Evolutionary conservation across 305 asterid species (phyloP), one percentile per base, ranked within the genome.

Genomic region (Vinca major): DNA sequence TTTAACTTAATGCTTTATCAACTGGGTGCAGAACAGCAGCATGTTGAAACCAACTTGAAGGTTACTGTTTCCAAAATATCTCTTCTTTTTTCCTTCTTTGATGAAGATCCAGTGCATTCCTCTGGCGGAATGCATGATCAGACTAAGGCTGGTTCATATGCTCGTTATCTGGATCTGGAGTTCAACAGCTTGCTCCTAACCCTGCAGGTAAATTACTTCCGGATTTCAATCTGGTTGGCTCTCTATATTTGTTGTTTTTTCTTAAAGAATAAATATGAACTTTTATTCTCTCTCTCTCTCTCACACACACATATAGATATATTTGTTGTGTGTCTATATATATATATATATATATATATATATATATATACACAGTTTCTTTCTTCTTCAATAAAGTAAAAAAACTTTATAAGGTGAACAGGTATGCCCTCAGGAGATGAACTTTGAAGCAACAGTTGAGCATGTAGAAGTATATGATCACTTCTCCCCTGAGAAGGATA

Each of bases 1-100:
- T 58, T 54, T 74, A 43, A 62, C 73, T 26, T 78, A 43, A 66
- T 71, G 33, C 4, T 43, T 54, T 44, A 1, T 54, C 73, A 71
- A 66, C 63, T 78, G 76, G 75, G 71, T 82, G 81, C 97, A 94
- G 99, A 86, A 74, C 95, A 85, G 84, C 94, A 81, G 87, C 94
- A 76, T 78, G 84, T 88, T 80, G 95, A 91, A 81, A 91, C 99
- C 80, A 89, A 88, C 77, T 80, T 91, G 67, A 88, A 74, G 88
- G 91, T 84, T 60, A 64, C 81, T 20, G 56, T 91, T 75, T 77
- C 81, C 63, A 82, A 82, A 76, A 74, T 88, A 41, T 86, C 94
- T 69, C 73, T 94, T 58, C 82, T 81, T 68, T 78, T 94, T 68
- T 91, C 91, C 62, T 87, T 94, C 73, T 65, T 75, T 74, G 97